phyloP scores from a whole-genome alignment of 2,329 filamentous ascomycete genomes.

The Alternaria ethzedia region DNA sequence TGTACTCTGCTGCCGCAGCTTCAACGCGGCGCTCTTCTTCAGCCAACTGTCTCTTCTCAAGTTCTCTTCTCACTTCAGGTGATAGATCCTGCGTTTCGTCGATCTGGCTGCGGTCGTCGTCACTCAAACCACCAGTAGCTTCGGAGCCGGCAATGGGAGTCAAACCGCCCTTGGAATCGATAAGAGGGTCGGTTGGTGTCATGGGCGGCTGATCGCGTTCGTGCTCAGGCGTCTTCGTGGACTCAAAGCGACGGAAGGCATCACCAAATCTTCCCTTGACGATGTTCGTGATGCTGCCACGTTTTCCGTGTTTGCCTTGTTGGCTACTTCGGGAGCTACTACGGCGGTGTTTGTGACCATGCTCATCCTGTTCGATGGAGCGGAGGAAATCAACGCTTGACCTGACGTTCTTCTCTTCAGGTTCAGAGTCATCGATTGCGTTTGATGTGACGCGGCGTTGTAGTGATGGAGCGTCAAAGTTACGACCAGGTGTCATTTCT shows the following conservation, averaged over 20 bases:
- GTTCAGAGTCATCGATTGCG: conserved; percentile 45
- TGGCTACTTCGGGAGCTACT: conserved; percentile 63
- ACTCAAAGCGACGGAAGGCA: conserved; percentile 90
- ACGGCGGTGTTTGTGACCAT: conserved; percentile 60
- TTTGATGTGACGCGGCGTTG: conserved; percentile 36
- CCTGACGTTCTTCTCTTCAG: conserved; percentile 70
- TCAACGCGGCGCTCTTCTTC: conserved; percentile 92
- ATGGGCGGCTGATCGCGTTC: conserved; percentile 36
- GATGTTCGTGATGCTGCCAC: conserved; percentile 74
- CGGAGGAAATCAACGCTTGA: conserved; percentile 86
- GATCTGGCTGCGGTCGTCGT: conserved; percentile 69
- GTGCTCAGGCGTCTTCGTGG: conserved; percentile 36
- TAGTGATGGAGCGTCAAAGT: conserved; percentile 40
- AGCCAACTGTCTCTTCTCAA: conserved; percentile 80
- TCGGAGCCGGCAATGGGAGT: conserved; percentile 80
- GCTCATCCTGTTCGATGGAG: conserved; percentile 70
- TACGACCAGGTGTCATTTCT: conserved; percentile 61
- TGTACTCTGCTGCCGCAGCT: conserved; percentile 86
- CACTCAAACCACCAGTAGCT: conserved; percentile 70
- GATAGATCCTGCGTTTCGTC: conserved; percentile 75
- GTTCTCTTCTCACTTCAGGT: conserved; percentile 86
- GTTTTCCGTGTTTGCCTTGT: conserved; percentile 69
- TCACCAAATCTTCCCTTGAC: conserved; percentile 91
- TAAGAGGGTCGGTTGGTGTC: conserved; percentile 33
- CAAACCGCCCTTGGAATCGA: conserved; percentile 32